Evolutionary conservation across 1,139 yeast species (phyloP), one percentile per base, ranked within the genome.

Genomic region (Scheffersomyces illinoinensis): DNA sequence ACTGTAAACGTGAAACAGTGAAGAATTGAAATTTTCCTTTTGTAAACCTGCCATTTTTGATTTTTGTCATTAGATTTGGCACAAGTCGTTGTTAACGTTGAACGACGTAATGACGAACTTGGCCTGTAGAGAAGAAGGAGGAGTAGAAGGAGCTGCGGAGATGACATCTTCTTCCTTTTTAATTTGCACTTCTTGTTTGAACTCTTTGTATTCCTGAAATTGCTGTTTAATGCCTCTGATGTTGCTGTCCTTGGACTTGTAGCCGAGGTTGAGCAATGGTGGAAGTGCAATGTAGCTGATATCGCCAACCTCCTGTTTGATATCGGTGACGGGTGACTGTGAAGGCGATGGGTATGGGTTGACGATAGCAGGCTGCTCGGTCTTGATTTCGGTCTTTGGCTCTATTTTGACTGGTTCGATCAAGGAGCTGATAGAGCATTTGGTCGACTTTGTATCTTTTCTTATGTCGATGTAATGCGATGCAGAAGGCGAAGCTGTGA

Each of bases 71-170:
- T 33, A 21, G 39, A 71, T 66, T 57, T 69, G 75, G 55, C 75
- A 72, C 62, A 73, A 70, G 58, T 67, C 72, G 51, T 71, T 71
- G 53, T 71, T 67, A 18, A 58, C 59, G 60, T 72, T 68, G 58
- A 71, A 66, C 5, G 76, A 71, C 12, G 77, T 72, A 52, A 73
- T 64, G 51, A 73, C 67, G 58, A 73, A 73, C 61, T 65, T 68
- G 47, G 72, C 60, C 51, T 58, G 54, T 12, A 20, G 51, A 48
- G 24, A 21, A 6, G 21, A n/a, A 19, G 51, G 24, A 17, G 19
- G 43, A 24, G 26, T 20, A 19, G 26, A 21, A 1, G 21, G n/a
- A 20, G 21, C 26, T 20, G 21, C 54, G 19, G 10, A 17, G 18
- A 20, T 48, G 26, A 20, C 26, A n/a, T 4, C 51, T 14, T 21